These are phyloP conservation scores for Exsudoporus floridanus DNA, from an alignment of 1,284 basidiomycete species.

Conservation along the genomic window DNA sequence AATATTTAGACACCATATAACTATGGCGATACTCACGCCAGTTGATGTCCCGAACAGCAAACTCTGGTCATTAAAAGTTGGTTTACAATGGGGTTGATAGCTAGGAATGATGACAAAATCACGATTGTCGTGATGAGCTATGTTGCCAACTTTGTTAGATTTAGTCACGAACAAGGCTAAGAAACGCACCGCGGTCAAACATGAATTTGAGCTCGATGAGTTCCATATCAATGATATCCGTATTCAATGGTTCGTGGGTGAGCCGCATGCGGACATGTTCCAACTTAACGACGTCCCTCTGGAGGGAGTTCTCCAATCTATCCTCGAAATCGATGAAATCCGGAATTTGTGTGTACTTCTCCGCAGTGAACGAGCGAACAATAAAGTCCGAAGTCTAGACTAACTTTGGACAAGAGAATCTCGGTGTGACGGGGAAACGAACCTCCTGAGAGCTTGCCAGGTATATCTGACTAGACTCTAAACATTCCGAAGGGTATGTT, in stretches of 20 bases:
- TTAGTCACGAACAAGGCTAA: constrained; percentile 5
- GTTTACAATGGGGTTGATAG: constrained; percentile 61
- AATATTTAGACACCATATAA: background rate
- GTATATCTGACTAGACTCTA: constrained; percentile 78
- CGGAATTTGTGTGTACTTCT: constrained; percentile 84
- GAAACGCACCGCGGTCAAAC: constrained; percentile 67
- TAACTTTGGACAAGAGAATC: constrained; percentile 4
- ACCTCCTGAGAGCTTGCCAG: constrained; percentile 75
- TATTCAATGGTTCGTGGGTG: constrained; percentile 65
- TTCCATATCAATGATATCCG: constrained; percentile 74
- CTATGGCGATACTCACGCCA: constrained; percentile 47
- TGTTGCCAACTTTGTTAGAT: constrained; percentile 11
- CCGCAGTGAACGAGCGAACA: constrained; percentile 68
- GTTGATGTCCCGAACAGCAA: constrained; percentile 59
- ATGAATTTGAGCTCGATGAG: constrained; percentile 81
- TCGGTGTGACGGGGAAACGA: constrained; percentile 13
- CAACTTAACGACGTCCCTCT: constrained; percentile 74
- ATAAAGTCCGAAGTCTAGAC: constrained; percentile 75
- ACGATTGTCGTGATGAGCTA: constrained; percentile 79
- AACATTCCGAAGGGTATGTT: constrained; percentile 66
- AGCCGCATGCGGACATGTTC: constrained; percentile 81
- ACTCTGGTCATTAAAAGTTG: constrained; percentile 63
- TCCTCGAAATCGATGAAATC: constrained; percentile 80
- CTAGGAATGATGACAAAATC: constrained; percentile 77
- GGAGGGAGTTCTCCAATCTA: constrained; percentile 74